Conservation (phyloP, 2,329 filamentous ascomycete species). For the Pestalotiopsis sp. region DNA sequence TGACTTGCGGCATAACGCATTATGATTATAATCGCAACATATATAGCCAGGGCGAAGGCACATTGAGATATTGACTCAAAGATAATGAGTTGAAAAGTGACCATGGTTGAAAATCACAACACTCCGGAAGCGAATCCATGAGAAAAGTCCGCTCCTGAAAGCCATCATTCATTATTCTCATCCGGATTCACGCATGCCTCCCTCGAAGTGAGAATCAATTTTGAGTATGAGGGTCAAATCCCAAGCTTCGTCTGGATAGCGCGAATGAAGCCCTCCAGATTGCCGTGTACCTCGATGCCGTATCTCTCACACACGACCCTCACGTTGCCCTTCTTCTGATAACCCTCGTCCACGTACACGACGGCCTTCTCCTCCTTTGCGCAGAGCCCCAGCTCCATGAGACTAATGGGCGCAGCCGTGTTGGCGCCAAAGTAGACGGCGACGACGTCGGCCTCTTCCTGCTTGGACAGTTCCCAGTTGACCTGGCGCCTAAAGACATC, state of each 20-base stretch:
- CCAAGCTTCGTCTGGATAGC: conserved; percentile 33
- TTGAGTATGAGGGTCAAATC: background rate
- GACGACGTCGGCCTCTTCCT: conserved; percentile 52
- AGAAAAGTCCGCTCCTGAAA: no score
- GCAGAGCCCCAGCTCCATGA: conserved; percentile 61
- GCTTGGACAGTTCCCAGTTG: conserved; percentile 61
- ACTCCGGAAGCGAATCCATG: no score
- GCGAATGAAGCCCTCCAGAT: conserved; percentile 39
- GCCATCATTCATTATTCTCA: no score
- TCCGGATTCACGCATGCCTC: no score
- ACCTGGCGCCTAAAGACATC: conserved; percentile 57
- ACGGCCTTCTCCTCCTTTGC: conserved; percentile 42
- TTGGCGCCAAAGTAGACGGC: conserved; percentile 56
- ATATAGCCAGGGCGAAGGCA: no score
- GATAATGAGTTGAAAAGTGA: no score
- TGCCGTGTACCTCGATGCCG: conserved; percentile 43
- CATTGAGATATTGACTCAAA: no score
- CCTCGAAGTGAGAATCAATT: no score
- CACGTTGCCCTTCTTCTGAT: conserved; percentile 62
- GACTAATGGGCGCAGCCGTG: conserved; percentile 55
- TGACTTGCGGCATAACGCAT: no score
- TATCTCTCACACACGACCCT: conserved; percentile 54
- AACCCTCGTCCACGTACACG: conserved; percentile 53
- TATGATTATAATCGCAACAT: no score
- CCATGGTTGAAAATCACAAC: no score